phyloP scores from a whole-genome alignment of 257 asterid genomes.

The Ilex asprella region DNA sequence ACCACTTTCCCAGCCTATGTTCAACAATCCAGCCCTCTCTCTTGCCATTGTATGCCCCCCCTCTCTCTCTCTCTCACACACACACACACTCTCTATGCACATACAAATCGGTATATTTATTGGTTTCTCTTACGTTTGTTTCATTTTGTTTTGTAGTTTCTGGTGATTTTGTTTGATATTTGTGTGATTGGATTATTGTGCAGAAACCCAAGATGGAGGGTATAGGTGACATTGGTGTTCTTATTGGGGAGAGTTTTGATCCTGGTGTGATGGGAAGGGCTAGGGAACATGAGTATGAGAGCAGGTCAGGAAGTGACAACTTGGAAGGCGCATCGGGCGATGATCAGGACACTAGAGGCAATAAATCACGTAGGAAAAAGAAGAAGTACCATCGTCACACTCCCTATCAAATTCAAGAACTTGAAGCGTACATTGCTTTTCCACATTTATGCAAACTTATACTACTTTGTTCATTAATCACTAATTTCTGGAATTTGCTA shows the following conservation, averaged over 20 bases:
- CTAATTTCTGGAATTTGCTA: not conserved
- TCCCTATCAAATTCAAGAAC: constrained; percentile 71
- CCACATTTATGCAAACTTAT: not conserved
- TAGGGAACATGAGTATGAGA: constrained; percentile 54
- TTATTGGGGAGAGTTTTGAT: constrained; percentile 35
- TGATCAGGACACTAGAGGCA: constrained; percentile 37
- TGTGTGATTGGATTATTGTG: constrained; percentile 12
- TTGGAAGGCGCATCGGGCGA: constrained; percentile 62
- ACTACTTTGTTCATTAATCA: not conserved
- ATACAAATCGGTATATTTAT: too few relatives aligned
- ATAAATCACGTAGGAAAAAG: constrained; percentile 39
- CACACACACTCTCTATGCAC: not conserved
- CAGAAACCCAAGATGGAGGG: constrained; percentile 78
- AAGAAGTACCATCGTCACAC: constrained; percentile 68
- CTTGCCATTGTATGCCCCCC: constrained; percentile 43
- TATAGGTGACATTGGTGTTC: constrained; percentile 46
- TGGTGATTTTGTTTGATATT: constrained; percentile 2
- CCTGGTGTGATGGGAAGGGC: constrained; percentile 25
- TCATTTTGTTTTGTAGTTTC: too few relatives aligned
- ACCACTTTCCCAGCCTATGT: constrained; percentile 32
- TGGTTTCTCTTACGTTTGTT: too few relatives aligned
- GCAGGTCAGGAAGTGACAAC: constrained; percentile 67
- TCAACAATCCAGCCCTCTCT: constrained; percentile 40
- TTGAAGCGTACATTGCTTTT: constrained; percentile 44
- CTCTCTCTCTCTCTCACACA: not conserved